Percentiles rank a stretch among this genome's conserved stretches.
These are phyloP conservation scores for Fragilaria crotonensis DNA, from an alignment of 108 stramenopile genomes.

Conservation along the genomic window DNA sequence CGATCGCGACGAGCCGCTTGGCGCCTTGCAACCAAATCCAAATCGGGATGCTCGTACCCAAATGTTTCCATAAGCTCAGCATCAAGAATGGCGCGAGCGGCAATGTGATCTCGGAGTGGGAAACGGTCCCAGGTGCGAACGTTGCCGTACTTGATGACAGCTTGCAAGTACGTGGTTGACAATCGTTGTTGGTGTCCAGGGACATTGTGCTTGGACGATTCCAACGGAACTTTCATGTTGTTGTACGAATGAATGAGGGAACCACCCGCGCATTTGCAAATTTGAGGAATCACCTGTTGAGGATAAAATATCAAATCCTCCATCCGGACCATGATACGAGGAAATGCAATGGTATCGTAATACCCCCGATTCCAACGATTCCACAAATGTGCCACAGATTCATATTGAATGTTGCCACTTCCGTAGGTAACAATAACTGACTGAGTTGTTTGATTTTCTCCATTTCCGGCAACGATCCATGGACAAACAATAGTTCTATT, in stretches of 20 bases:
- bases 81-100: neutral
- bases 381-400: constrained; percentile 52
- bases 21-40: neutral
- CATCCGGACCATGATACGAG: constrained; percentile 58
- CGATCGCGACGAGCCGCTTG: too few species aligned
- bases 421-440: neutral
- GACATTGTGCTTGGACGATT: neutral
- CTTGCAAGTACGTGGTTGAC: neutral
- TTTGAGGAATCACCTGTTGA: constrained; percentile 34
- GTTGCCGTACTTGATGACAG: neutral
- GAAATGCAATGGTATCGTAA: constrained; percentile 28
- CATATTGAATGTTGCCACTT: neutral
- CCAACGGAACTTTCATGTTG: neutral
- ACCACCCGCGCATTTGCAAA: constrained; percentile 71
- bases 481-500: neutral
- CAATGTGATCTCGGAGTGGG: neutral
- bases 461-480: neutral
- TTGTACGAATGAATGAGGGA: constrained; percentile 7
- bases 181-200: neutral
- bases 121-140: neutral
- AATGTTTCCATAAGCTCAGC: neutral
- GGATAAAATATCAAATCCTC: constrained; percentile 76
- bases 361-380: constrained; percentile 58
- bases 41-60: neutral
- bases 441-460: neutral